Evolutionary conservation across 1,284 basidiomycete genomes (phyloP).

Genomic region (Ganoderma meredithae): DNA sequence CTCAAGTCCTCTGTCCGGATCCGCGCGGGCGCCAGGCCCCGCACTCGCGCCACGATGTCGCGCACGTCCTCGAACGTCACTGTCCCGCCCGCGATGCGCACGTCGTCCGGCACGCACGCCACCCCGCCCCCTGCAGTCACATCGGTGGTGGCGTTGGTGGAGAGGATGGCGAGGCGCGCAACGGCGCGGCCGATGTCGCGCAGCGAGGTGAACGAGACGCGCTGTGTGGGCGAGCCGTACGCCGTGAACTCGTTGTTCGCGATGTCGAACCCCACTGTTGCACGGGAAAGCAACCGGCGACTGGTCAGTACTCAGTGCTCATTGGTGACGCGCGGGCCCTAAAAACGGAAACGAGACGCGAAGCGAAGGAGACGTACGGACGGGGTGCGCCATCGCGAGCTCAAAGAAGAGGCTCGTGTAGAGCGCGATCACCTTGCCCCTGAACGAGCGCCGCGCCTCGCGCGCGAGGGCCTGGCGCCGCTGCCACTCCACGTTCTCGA

Average conservation of each 20-base stretch:
- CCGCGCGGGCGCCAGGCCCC: slow-evolving; percentile 25
- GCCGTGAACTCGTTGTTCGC: slow-evolving; percentile 33
- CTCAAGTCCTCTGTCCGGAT: slow-evolving; percentile 28
- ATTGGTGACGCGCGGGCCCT: too few species aligned
- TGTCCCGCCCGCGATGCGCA: slow-evolving; percentile 35
- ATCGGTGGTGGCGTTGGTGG: too few species aligned
- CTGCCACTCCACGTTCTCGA: slow-evolving; percentile 36
- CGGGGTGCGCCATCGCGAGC: slow-evolving; percentile 1
- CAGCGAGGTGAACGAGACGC: slow-evolving; percentile 35
- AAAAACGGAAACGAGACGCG: too few species aligned
- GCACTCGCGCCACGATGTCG: slow-evolving; percentile 28
- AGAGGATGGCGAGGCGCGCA: slow-evolving; percentile 37
- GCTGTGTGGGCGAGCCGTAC: slow-evolving; percentile 31
- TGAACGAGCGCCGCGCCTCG: slow-evolving; percentile 31
- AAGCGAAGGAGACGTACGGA: slow-evolving; percentile 1
- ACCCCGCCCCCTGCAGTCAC: slow-evolving; percentile 9
- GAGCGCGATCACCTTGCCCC: slow-evolving; percentile 36
- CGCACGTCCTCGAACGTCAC: slow-evolving; percentile 31
- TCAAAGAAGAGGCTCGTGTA: slow-evolving; percentile 41
- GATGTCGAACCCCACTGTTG: slow-evolving; percentile 39
- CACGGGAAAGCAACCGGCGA: too few species aligned
- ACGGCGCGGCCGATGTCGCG: slow-evolving; percentile 38
- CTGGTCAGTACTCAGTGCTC: too few species aligned
- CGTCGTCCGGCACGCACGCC: slow-evolving; percentile 34
- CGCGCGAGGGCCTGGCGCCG: slow-evolving; percentile 34